phyloP scores from a whole-genome alignment of 2,329 filamentous ascomycete species.

The Pseudodiploospora longispora region DNA sequence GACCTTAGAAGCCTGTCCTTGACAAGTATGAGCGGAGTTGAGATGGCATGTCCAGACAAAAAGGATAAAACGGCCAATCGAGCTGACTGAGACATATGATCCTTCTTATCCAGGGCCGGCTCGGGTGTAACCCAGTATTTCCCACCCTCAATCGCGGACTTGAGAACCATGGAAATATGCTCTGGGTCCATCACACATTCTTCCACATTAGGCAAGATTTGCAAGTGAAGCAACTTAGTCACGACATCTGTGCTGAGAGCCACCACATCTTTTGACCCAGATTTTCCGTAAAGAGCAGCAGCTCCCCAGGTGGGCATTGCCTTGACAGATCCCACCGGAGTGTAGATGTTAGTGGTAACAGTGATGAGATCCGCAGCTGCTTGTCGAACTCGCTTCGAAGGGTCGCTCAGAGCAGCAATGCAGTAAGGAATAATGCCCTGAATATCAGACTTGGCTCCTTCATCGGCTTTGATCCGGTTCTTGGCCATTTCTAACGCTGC shows the following conservation, averaged over 20 bases:
- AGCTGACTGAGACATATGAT: slow-evolving; percentile 49
- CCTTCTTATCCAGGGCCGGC: slow-evolving; percentile 40
- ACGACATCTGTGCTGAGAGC: slow-evolving; percentile 52
- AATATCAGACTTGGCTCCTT: slow-evolving; percentile 50
- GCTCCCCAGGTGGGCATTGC: slow-evolving; percentile 49
- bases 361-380: slow-evolving; percentile 62
- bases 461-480: slow-evolving; percentile 43
- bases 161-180: slow-evolving; percentile 58
- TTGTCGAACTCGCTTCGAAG: slow-evolving; percentile 66
- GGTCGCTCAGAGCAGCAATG: slow-evolving; percentile 65
- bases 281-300: slow-evolving; percentile 56
- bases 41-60: slow-evolving; percentile 62
- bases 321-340: slow-evolving; percentile 25
- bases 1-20: slow-evolving; percentile 66
- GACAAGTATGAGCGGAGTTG: slow-evolving; percentile 59
- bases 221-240: slow-evolving; percentile 53
- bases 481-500: slow-evolving; percentile 61
- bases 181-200: slow-evolving; percentile 76
- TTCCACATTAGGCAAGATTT: slow-evolving; percentile 69
- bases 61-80: slow-evolving; percentile 61
- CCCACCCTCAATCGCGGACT: slow-evolving; percentile 30
- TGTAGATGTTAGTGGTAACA: slow-evolving; percentile 44
- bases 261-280: slow-evolving; percentile 34
- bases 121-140: slow-evolving; percentile 27
- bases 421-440: slow-evolving; percentile 80